Conservation (phyloP, 148 eudicot genomes). For the Rhododendron kiyosumense region DNA sequence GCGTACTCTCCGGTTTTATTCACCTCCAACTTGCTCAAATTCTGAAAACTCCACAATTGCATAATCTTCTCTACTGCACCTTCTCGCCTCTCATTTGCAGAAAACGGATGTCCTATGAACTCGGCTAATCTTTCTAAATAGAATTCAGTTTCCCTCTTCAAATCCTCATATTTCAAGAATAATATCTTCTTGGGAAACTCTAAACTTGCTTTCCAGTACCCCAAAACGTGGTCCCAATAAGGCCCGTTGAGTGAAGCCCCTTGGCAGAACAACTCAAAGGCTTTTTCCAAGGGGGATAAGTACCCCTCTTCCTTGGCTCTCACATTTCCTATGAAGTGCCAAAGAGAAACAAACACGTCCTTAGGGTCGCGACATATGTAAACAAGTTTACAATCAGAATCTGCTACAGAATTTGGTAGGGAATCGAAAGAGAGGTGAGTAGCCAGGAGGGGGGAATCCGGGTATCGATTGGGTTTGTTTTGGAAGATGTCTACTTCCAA, state of each 20-base stretch:
- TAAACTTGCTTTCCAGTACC: constrained; percentile 17
- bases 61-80: neutral
- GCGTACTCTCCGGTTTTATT: neutral
- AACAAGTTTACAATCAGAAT: constrained; percentile 12
- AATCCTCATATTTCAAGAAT: constrained; percentile 27
- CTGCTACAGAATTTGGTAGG: neutral
- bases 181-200: constrained; percentile 3
- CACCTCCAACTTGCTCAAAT: constrained; percentile 4
- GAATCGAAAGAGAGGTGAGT: neutral
- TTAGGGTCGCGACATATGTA: constrained; percentile 21
- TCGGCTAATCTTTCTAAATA: constrained; percentile 12
- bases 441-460: neutral
- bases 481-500: constrained; percentile 16
- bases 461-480: neutral
- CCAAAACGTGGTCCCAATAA: constrained; percentile 22
- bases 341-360: constrained; percentile 8
- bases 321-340: constrained; percentile 12
- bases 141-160: constrained; percentile 2
- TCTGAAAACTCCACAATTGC: neutral
- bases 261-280: constrained; percentile 18
- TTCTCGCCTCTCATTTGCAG: neutral
- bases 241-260: constrained; percentile 14
- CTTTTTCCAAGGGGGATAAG: neutral
- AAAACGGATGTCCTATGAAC: constrained; percentile 1
- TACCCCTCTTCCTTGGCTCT: constrained; percentile 1